These are phyloP conservation scores for Pseudocercospora macadamiae DNA, from an alignment of 2,329 filamentous ascomycete genomes.

Conservation along the genomic window DNA sequence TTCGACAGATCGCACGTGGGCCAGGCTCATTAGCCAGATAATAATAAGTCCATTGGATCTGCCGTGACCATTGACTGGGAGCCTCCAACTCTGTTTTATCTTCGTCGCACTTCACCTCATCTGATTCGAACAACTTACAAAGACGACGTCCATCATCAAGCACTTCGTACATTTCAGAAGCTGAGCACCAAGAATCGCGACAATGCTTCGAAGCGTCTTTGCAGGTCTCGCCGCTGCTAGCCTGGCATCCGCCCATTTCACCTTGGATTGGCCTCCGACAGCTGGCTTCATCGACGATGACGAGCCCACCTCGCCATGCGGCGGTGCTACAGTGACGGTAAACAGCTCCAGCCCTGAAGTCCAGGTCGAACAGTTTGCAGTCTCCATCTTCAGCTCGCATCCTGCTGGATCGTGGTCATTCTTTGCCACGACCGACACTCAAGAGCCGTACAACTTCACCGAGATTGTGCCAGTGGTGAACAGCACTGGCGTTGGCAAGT, in stretches of 20 bases:
- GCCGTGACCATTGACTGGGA: not conserved
- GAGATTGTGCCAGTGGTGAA: slow-evolving; percentile 31
- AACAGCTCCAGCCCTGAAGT: slow-evolving; percentile 30
- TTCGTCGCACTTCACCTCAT: slow-evolving; percentile 8
- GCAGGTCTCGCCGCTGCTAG: slow-evolving; percentile 32
- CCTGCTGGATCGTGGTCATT: slow-evolving; percentile 34
- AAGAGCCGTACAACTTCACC: slow-evolving; percentile 37
- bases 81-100: slow-evolving; percentile 5
- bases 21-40: too few species aligned
- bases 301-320: slow-evolving; percentile 34
- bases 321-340: slow-evolving; percentile 30
- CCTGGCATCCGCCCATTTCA: slow-evolving; percentile 48
- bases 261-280: slow-evolving; percentile 42
- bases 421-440: slow-evolving; percentile 33
- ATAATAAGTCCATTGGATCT: not conserved
- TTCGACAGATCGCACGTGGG: not conserved
- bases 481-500: slow-evolving; percentile 32
- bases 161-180: not conserved
- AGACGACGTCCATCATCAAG: not conserved
- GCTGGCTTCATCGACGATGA: slow-evolving; percentile 36
- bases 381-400: slow-evolving; percentile 33
- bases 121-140: not conserved
- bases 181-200: slow-evolving; percentile 7
- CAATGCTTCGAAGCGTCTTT: slow-evolving; percentile 31
- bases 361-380: slow-evolving; percentile 35